These are phyloP conservation scores for Cladorrhinum samala DNA, from an alignment of 495 filamentous ascomycete species.

Conservation along the genomic window DNA sequence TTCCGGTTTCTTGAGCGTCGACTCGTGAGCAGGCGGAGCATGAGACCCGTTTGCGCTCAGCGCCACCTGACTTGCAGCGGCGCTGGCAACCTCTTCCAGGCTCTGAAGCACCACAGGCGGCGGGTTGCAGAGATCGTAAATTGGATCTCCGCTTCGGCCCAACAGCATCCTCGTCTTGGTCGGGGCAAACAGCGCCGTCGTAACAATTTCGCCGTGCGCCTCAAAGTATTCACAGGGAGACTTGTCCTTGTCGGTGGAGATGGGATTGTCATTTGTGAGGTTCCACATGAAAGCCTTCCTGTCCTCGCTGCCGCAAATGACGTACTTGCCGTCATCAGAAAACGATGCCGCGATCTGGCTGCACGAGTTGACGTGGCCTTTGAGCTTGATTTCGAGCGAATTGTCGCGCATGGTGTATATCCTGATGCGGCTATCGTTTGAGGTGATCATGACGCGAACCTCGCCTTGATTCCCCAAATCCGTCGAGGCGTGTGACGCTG, in stretches of 20 bases:
- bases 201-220: slow-evolving; percentile 82
- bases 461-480: slow-evolving; percentile 46
- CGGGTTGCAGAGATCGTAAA: slow-evolving; percentile 95
- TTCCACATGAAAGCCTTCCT: slow-evolving; percentile 86
- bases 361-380: slow-evolving; percentile 86
- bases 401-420: slow-evolving; percentile 85
- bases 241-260: slow-evolving; percentile 68
- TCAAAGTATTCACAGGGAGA: slow-evolving; percentile 80
- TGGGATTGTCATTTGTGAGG: slow-evolving; percentile 43
- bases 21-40: slow-evolving; percentile 9
- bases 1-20: slow-evolving; percentile 36
- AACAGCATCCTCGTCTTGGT: slow-evolving; percentile 70
- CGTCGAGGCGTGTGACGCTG: slow-evolving; percentile 13
- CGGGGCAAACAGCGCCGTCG: slow-evolving; percentile 79
- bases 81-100: slow-evolving; percentile 53
- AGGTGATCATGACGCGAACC: slow-evolving; percentile 82
- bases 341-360: slow-evolving; percentile 88
- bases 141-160: slow-evolving; percentile 75
- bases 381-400: slow-evolving; percentile 79
- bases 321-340: slow-evolving; percentile 77
- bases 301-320: slow-evolving; percentile 94
- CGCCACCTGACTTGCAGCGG: slow-evolving; percentile 24
- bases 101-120: slow-evolving; percentile 81
- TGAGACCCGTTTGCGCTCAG: slow-evolving; percentile 27
- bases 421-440: slow-evolving; percentile 91